These are phyloP conservation scores for Umbelopsis sp. DNA, from an alignment of 192 early-diverging fungal species.

Conservation along the genomic window DNA sequence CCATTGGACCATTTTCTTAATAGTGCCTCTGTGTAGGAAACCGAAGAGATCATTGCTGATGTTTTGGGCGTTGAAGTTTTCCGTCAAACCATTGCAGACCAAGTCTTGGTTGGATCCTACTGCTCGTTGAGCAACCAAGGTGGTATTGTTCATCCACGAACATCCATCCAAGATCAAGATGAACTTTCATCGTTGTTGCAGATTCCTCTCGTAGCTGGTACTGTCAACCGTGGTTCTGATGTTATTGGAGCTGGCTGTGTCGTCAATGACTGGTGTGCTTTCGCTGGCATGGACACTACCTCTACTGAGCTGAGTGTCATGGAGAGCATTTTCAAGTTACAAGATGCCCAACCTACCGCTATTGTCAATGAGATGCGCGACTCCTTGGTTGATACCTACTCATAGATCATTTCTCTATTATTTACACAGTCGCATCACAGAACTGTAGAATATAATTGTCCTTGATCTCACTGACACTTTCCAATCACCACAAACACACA, in stretches of 20 bases:
- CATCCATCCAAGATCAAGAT: constrained; percentile 95
- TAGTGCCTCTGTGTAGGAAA: constrained; percentile 56
- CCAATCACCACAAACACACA: constrained; percentile 7
- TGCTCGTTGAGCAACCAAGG: constrained; percentile 97
- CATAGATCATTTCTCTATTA: constrained; percentile 43
- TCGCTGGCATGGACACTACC: constrained; percentile 96
- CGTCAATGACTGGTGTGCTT: constrained; percentile 98
- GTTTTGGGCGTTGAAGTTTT: constrained; percentile 98
- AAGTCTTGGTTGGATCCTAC: constrained; percentile 95
- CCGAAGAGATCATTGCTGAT: constrained; percentile 99
- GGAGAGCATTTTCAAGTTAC: constrained; percentile 97
- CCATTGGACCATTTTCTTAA: background rate
- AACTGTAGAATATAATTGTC: background rate
- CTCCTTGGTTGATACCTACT: constrained; percentile 85
- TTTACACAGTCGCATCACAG: background rate
- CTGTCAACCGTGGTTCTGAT: constrained; percentile 98
- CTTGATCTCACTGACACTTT: constrained; percentile 1
- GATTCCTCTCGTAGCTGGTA: constrained; percentile 97
- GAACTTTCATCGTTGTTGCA: constrained; percentile 97
- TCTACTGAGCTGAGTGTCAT: constrained; percentile 95
- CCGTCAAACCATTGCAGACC: constrained; percentile 96
- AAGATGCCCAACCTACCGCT: constrained; percentile 85
- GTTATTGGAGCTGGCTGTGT: constrained; percentile 96
- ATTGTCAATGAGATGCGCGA: constrained; percentile 95
- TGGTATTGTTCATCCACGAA: constrained; percentile 94